phyloP scores from a whole-genome alignment of 345 rosid genomes.

The Boechera stricta region DNA sequence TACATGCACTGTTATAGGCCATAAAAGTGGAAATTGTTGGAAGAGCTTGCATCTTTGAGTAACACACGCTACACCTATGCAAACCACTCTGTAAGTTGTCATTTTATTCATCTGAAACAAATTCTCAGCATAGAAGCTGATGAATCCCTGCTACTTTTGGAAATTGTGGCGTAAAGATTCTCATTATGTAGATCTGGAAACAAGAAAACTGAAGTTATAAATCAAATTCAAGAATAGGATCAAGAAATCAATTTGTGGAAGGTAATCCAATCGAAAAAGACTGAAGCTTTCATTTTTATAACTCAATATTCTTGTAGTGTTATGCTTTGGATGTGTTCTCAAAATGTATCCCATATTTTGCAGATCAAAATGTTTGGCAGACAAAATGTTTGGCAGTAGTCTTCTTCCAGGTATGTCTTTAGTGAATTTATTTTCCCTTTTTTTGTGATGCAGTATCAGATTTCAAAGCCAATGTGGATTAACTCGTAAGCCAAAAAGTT shows the following conservation, averaged over 20 bases:
- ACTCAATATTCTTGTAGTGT: no score
- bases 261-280: slow-evolving; percentile 49
- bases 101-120: background rate
- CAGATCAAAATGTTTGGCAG: background rate
- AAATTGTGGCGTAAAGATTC: no score
- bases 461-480: no score
- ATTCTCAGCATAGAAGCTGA: background rate
- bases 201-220: background rate
- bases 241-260: slow-evolving; percentile 63
- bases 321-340: background rate
- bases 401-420: background rate
- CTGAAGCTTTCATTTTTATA: background rate
- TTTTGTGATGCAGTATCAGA: no score
- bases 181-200: slow-evolving; percentile 32
- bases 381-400: no score
- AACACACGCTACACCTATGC: background rate
- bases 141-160: background rate
- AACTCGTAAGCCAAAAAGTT: no score
- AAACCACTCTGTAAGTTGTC: background rate
- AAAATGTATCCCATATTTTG: background rate
- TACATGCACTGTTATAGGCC: background rate
- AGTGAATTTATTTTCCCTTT: background rate
- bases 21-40: background rate
- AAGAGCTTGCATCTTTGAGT: background rate
- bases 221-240: slow-evolving; percentile 58